Base-by-base conservation (phyloP, 1,284 basidiomycete species). In the Leccinum pallidistipes region DNA sequence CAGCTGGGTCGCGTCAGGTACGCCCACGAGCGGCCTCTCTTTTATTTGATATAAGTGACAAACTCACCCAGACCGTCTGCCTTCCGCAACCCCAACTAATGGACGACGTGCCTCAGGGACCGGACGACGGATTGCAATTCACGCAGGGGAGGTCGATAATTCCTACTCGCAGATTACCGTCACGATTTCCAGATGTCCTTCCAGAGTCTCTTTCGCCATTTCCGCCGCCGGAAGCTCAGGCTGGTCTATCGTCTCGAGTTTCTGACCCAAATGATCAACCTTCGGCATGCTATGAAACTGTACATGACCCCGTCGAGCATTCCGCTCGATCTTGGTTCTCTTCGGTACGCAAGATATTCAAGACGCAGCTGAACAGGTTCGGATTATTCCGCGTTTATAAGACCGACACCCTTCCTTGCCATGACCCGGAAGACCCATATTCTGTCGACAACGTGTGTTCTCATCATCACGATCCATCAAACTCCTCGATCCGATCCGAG, bases 291-390 rank as follows among this genome's bases (percentile, higher is more conserved):
- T n/a, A 40, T 40, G n/a, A 14, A 3, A n/a, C n/a, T 40, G 12
- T n/a, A 14, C 38, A 40, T 40, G 10, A 21, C n/a, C 45, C 45
- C 45, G 11, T 24, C n/a, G 45, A 47, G 9, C 45, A 47, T 21
- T 12, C n/a, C 8, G 10, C 21, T 47, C 18, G 18, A 47, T 7
- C 45, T 21, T 21, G 9, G n/a, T 21, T 21, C n/a, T 47, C 45
- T 24, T 47, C n/a, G 21, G 8, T 47, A 12, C 18, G n/a, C 18
- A 51, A 24, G 36, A 31, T n/a, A 18, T 21, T 58, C 49, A 52
- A 40, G 57, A 53, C 56, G 21, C 36, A 40, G 49, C 2, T 12
- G 29, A 58, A 62, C 38, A 47, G 11, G 4, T 62, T 62, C 59
- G 52, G 57, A 11, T n/a, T 62, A 21, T 55, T 59, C 32, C 43